Percentiles rank a stretch among this genome's conserved stretches.
phyloP scores from a whole-genome alignment of 345 rosid genomes.

The Eutrema japonicum region DNA sequence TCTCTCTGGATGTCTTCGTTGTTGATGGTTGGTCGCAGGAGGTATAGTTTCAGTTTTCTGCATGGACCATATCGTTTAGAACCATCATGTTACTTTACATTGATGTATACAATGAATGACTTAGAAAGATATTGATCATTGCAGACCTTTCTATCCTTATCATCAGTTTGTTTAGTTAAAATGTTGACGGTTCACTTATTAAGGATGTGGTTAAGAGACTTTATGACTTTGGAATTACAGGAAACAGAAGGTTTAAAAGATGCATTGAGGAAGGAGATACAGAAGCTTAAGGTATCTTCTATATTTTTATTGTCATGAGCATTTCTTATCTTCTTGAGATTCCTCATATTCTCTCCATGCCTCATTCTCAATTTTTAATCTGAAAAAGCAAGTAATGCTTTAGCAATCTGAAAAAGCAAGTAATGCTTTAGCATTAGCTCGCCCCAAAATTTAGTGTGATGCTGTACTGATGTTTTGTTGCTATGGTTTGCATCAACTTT shows the following conservation, averaged over 20 bases:
- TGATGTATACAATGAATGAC: constrained; percentile 2
- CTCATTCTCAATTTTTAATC: constrained; percentile 9
- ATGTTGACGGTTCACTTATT: too few relatives aligned
- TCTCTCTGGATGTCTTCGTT: constrained; percentile 89
- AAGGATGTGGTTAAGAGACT: constrained; percentile 8
- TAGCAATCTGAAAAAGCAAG: constrained; percentile 29
- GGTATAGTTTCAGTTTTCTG: constrained; percentile 50
- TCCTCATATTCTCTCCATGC: constrained; percentile 7
- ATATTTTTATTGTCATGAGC: not conserved
- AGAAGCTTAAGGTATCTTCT: constrained; percentile 72
- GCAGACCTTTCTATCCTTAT: constrained; percentile 24
- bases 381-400: constrained; percentile 31
- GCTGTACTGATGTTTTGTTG: constrained; percentile 26
- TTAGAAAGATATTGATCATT: constrained; percentile 15
- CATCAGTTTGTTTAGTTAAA: not conserved
- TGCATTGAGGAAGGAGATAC: constrained; percentile 70
- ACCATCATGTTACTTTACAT: constrained; percentile 12
- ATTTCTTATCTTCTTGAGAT: constrained; percentile 16
- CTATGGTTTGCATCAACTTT: constrained; percentile 37
- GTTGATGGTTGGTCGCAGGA: constrained; percentile 96
- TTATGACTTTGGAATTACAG: constrained; percentile 47
- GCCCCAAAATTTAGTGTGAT: constrained; percentile 12
- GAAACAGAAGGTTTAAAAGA: constrained; percentile 74
- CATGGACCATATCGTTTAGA: constrained; percentile 5
- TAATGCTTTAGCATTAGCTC: constrained; percentile 24